Base-by-base conservation (phyloP, 139 green algal species). In the Chlamydomonas sphaeroides region DNA sequence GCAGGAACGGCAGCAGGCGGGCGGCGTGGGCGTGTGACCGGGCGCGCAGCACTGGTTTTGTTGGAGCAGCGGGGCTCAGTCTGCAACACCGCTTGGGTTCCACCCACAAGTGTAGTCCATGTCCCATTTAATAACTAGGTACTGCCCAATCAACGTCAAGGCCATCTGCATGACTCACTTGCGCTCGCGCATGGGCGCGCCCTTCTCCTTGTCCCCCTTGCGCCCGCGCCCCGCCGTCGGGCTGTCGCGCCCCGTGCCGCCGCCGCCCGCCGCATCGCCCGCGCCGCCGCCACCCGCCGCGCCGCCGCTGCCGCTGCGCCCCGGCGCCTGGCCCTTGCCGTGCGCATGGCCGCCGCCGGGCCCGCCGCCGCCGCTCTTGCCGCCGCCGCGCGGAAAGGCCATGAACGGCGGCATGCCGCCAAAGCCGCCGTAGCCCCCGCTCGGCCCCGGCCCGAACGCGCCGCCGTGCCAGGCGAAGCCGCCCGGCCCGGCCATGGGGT, bases 171-270 rank as follows among this genome's bases (percentile, higher is more conserved):
- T n/a, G 20, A 67, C 72, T 68, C 30, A 80, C 72, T 80, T 80
- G 72, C 72, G 56, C 3, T 68, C 72, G 28, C 72, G 72, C 26
- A 20, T 20, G 10, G 71, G 25, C 35, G 28, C 28, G 28, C 25
- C 7, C 56, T 80, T 80, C 48, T 80, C 72, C 36, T 80, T 80
- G 49, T 68, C 72, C 25, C 72, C 45, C 1, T 6, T 5, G 6
- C 69, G 71, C 7, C 56, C 72, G 28, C 72, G 36, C 8, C 28
- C 56, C 10, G 38, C 57, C 11, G 62, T 10, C 0, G 72, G 72
- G n/a, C 72, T 80, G 30, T 80, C 72, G 10, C 72, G 36, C 11
- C 32, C 72, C 30, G 72, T 69, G 26, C 35, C 57, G 28, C 5
- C 28, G 38, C 35, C 36, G 36, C 36, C 49, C 26, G 72, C 42